These are phyloP conservation scores for Diplocarpon mali DNA, from an alignment of 2,329 filamentous ascomycete species.

Conservation along the genomic window DNA sequence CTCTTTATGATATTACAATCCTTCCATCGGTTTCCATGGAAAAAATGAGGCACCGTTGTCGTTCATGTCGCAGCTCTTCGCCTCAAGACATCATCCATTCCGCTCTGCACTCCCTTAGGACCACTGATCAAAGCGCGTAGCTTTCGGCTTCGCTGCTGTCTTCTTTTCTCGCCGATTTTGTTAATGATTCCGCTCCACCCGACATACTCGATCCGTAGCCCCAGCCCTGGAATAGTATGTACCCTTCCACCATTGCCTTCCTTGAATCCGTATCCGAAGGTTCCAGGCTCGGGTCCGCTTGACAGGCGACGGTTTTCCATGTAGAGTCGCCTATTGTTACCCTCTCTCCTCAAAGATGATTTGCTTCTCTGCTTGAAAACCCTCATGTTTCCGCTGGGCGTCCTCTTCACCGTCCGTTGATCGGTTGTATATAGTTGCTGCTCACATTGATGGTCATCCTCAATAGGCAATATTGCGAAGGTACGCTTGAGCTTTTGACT, in stretches of 20 bases:
- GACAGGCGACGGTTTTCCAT: conserved; percentile 2
- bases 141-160: conserved; percentile 47
- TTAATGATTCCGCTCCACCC: conserved; percentile 41
- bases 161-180: conserved; percentile 44
- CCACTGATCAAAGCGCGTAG: conserved; percentile 49
- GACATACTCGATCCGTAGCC: conserved; percentile 39
- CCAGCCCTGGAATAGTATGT: conserved; percentile 23
- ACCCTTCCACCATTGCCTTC: conserved; percentile 22
- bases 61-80: background rate
- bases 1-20: conserved; percentile 5
- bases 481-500: conserved; percentile 37
- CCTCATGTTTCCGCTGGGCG: conserved; percentile 47
- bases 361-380: conserved; percentile 44
- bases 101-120: conserved; percentile 32
- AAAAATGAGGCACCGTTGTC: background rate
- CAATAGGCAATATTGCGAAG: conserved; percentile 48
- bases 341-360: conserved; percentile 18
- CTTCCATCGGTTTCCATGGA: background rate
- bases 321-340: conserved; percentile 9
- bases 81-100: conserved; percentile 24
- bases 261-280: conserved; percentile 23
- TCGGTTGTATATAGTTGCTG: conserved; percentile 33
- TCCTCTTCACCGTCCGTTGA: conserved; percentile 47
- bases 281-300: conserved; percentile 11
- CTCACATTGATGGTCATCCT: conserved; percentile 32